Conservation (phyloP, 2,329 filamentous ascomycete genomes). For the Domatiomyces globalis region DNA sequence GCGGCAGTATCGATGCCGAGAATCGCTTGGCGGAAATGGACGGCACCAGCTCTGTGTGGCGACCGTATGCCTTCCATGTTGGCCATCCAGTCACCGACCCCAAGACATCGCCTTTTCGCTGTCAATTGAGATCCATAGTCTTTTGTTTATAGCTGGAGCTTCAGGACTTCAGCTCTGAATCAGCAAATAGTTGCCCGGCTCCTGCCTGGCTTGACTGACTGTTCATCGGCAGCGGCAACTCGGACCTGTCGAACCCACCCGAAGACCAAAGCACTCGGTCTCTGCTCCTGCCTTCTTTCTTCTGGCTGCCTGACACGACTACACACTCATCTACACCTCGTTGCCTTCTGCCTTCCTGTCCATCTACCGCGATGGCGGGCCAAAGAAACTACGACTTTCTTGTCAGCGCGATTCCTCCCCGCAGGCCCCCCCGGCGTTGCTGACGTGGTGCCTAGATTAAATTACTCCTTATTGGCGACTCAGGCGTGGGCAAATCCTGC, state of each 20-base stretch:
- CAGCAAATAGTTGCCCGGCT: not conserved
- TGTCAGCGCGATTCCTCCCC: conserved; percentile 42
- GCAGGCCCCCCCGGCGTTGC: not conserved
- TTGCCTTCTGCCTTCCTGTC: not conserved
- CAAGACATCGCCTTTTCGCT: not conserved
- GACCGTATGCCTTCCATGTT: not conserved
- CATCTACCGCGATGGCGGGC: conserved; percentile 56
- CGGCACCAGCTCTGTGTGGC: not conserved
- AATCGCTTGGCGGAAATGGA: too few relatives aligned
- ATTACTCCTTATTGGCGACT: conserved; percentile 90
- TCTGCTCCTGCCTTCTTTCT: not conserved
- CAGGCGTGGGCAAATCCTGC: conserved; percentile 92
- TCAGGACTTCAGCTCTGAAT: not conserved
- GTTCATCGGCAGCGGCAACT: not conserved
- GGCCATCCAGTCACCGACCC: not conserved
- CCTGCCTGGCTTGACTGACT: not conserved
- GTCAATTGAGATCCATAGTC: not conserved
- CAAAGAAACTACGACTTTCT: conserved; percentile 99
- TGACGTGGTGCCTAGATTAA: conserved; percentile 55
- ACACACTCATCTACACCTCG: not conserved
- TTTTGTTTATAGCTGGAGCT: not conserved
- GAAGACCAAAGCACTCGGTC: not conserved
- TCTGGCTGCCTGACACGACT: conserved; percentile 32
- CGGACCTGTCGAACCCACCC: not conserved
- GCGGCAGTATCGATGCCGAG: too few relatives aligned